Evolutionary conservation across 2,329 filamentous ascomycete species (phyloP).

Genomic region (Aspergillus uvarum): DNA sequence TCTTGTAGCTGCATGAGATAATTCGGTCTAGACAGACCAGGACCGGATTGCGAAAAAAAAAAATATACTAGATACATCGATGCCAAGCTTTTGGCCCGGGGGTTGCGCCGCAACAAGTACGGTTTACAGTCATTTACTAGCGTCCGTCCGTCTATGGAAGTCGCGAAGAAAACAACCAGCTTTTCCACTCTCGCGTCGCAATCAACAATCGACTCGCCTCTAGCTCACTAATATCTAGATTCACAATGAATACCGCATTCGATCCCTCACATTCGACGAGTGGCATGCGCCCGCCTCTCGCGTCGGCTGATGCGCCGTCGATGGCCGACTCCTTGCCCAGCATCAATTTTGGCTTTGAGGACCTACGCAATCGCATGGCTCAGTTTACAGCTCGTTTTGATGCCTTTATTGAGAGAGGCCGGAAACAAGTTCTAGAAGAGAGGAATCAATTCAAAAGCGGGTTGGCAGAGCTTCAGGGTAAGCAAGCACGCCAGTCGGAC

Average conservation of each 20-base stretch:
- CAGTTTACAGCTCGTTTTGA: conserved; percentile 91
- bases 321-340: conserved; percentile 72
- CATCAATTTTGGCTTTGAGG: conserved; percentile 95
- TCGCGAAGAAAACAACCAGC: neutral
- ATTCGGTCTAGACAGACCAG: neutral
- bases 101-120: conserved; percentile 18
- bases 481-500: conserved; percentile 3
- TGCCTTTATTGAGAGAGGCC: conserved; percentile 85
- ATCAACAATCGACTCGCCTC: neutral
- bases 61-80: conserved; percentile 2
- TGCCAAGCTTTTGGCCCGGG: conserved; percentile 13
- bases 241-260: conserved; percentile 49
- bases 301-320: conserved; percentile 54
- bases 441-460: conserved; percentile 91
- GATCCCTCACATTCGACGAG: conserved; percentile 58
- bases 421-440: conserved; percentile 87
- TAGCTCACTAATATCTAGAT: neutral
- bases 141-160: conserved; percentile 3
- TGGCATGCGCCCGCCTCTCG: conserved; percentile 52
- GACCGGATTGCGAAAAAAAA: conserved; percentile 6
- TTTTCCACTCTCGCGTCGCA: neutral
- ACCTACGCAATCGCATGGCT: conserved; percentile 90
- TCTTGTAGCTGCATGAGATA: neutral
- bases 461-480: conserved; percentile 86
- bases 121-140: neutral